Evolutionary conservation across 306 rosid species (phyloP).

Genomic region (Mimosa pudica): DNA sequence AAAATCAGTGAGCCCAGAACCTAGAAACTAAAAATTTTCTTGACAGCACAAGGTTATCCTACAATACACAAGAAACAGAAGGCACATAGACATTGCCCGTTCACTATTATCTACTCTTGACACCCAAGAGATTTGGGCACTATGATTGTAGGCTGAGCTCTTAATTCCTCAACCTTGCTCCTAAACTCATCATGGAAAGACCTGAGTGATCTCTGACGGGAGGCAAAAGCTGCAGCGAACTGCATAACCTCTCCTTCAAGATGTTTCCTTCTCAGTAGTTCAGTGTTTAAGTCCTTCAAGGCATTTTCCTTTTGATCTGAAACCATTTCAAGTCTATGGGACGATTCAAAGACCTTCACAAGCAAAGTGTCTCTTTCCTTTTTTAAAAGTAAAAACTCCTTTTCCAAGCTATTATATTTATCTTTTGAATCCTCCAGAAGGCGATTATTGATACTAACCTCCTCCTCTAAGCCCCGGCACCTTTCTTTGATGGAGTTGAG

Average conservation of each 20-base stretch:
- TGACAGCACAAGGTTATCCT: conserved; percentile 19
- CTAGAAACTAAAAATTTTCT: conserved; percentile 24
- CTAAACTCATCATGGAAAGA: conserved; percentile 65
- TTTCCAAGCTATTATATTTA: conserved; percentile 62
- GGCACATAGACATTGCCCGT: conserved; percentile 20
- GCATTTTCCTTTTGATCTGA: conserved; percentile 65
- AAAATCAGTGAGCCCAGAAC: conserved; percentile 1
- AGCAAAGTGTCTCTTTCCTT: conserved; percentile 66
- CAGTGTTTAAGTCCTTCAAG: conserved; percentile 59
- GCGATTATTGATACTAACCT: conserved; percentile 46
- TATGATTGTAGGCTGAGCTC: conserved; percentile 46
- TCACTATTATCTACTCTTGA: conserved; percentile 36
- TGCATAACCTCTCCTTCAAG: conserved; percentile 74
- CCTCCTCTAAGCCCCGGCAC: conserved; percentile 44
- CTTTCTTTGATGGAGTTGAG: conserved; percentile 50
- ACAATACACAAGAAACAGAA: conserved; percentile 26
- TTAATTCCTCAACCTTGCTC: conserved; percentile 57
- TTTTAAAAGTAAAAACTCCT: conserved; percentile 57
- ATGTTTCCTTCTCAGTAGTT: conserved; percentile 72
- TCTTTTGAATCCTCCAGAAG: conserved; percentile 60
- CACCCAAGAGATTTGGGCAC: conserved; percentile 55
- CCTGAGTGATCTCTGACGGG: conserved; percentile 58
- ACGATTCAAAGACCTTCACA: conserved; percentile 57
- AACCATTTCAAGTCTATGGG: conserved; percentile 53
- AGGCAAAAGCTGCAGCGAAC: conserved; percentile 65